Conservation (phyloP, 2,329 filamentous ascomycete genomes). For the Plenodomus biglobosus region DNA sequence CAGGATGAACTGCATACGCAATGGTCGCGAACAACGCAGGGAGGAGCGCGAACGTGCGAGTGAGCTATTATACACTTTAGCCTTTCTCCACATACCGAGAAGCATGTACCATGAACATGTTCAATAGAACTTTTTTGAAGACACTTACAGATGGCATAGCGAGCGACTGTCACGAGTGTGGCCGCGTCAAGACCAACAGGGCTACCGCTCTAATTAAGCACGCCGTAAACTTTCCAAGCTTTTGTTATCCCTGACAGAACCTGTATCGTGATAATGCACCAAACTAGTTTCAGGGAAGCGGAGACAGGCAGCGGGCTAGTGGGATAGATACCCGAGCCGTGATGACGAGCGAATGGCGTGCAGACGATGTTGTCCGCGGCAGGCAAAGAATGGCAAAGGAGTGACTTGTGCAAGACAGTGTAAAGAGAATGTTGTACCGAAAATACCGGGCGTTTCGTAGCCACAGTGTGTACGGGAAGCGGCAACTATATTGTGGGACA, state of each 20-base stretch:
- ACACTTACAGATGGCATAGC: slow-evolving; percentile 3
- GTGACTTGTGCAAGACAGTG: background rate
- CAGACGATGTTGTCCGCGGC: slow-evolving; percentile 1
- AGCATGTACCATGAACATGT: slow-evolving; percentile 1
- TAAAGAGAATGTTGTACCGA: background rate
- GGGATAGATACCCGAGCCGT: background rate
- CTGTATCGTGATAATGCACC: slow-evolving; percentile 11
- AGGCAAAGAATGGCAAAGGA: background rate
- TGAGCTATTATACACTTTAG: slow-evolving; percentile 24
- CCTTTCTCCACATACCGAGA: slow-evolving; percentile 2
- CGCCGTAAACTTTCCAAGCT: background rate
- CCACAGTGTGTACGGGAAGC: background rate
- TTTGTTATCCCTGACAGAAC: slow-evolving; percentile 1
- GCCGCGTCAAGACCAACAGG: background rate
- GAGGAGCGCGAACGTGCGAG: slow-evolving; percentile 30
- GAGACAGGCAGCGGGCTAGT: slow-evolving; percentile 1
- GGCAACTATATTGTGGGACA: background rate
- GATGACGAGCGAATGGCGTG: slow-evolving; percentile 3
- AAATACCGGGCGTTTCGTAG: background rate
- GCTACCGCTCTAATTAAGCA: background rate
- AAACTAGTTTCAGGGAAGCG: slow-evolving; percentile 9
- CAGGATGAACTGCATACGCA: slow-evolving; percentile 56
- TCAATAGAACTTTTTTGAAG: background rate
- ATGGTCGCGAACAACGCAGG: slow-evolving; percentile 45
- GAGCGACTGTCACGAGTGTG: slow-evolving; percentile 9